Base-by-base conservation (phyloP, 306 rosid genomes). In the cucumber (Cucumis sativus) region DNA sequence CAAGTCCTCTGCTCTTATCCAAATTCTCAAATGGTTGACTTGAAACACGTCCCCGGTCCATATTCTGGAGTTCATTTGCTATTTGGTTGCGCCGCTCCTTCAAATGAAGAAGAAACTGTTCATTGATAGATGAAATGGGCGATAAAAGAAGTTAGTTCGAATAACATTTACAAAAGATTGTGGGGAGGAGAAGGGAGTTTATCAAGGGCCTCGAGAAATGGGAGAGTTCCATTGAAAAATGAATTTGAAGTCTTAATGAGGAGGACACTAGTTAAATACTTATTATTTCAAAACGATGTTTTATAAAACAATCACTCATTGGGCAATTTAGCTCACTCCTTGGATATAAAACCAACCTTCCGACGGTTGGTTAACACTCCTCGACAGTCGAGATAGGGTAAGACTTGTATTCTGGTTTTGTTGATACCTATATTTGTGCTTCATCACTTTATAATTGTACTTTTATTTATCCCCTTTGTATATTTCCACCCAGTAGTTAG, bases 21-120 rank as follows among this genome's bases (percentile, higher is more conserved):
- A 15, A 78, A 72, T 59, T 82, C 58, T 79, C 84, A 4, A 77
- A 35, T 45, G 82, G 61, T 28, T 77, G 82, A 74, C 82, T 76
- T 10, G 84, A 79, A 4, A 83, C 92, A 49, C 83, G 81, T 55
- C 88, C 80, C 74, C 78, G 87, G 41, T 88, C 92, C 81, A 71
- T 20, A n/a, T 86, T 82, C 66, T 88, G 93, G 78, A 81, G 82
- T 78, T 93, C 98, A 79, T 75, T 88, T 60, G 87, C 79, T 61
- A 56, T 79, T 75, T 89, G 98, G 80, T 74, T 84, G 17, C 89
- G 87, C 39, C 85, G 80, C 86, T 90, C 98, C 87, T 96, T 92
- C 92, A 96, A 82, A 82, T n/a, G n/a, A n/a, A n/a, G n/a, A n/a
- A n/a, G n/a, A n/a, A n/a, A 6, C 20, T 1, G 3, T 52, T 6